Percentiles rank a stretch among this genome's conserved stretches.
These are phyloP conservation scores for Moringa oleifera DNA, from an alignment of 345 rosid genomes.

Conservation along the genomic window DNA sequence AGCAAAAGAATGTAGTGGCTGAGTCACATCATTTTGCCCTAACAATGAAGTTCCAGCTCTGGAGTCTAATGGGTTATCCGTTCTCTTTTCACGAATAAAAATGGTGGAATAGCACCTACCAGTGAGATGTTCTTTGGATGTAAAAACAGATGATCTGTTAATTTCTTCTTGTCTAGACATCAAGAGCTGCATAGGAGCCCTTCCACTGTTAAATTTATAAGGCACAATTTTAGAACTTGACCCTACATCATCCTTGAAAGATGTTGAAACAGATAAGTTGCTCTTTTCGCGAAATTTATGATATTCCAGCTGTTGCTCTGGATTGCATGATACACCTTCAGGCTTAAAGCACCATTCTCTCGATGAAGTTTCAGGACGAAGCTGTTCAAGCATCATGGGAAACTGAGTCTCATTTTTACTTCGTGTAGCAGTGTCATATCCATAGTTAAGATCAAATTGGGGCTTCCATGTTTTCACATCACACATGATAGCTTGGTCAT, in stretches of 20 bases:
- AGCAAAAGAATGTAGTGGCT: slow-evolving; percentile 18
- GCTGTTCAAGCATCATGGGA: slow-evolving; percentile 12
- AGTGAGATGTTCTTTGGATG: slow-evolving; percentile 18
- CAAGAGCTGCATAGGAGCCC: slow-evolving; percentile 21
- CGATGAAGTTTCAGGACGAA: slow-evolving; percentile 18
- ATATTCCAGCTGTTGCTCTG: slow-evolving; percentile 23
- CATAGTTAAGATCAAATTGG: not conserved
- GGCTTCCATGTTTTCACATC: not conserved
- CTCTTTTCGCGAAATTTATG: slow-evolving; percentile 19
- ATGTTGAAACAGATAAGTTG: slow-evolving; percentile 20
- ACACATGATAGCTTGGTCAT: not conserved
- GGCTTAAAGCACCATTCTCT: slow-evolving; percentile 17
- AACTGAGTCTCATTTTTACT: slow-evolving; percentile 9
- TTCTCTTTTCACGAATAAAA: slow-evolving; percentile 40
- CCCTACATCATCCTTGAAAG: slow-evolving; percentile 25
- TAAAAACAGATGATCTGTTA: slow-evolving; percentile 17
- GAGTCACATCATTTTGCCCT: slow-evolving; percentile 13
- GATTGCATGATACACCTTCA: slow-evolving; percentile 15
- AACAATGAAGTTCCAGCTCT: slow-evolving; percentile 13
- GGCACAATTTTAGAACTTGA: slow-evolving; percentile 42
- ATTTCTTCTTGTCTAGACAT: slow-evolving; percentile 14
- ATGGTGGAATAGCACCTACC: slow-evolving; percentile 22
- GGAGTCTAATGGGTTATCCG: slow-evolving; percentile 20
- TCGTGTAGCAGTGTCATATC: not conserved
- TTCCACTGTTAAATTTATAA: slow-evolving; percentile 15